Conservation (phyloP, 2,329 filamentous ascomycete genomes). For the Ustulina deusta region DNA sequence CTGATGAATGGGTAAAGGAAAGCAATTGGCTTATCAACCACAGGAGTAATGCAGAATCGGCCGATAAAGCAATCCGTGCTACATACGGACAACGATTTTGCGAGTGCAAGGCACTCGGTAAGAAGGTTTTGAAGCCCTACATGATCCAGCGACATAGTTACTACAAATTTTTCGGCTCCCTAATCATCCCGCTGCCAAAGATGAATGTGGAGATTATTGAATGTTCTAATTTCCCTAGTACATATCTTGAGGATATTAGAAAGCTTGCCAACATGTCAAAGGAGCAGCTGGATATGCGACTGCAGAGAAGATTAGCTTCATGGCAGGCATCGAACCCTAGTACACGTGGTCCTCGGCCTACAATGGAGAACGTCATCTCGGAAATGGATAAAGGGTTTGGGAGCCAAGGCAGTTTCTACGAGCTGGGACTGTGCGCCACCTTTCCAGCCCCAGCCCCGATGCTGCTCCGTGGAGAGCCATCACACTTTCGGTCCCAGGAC, state of each 20-base stretch:
- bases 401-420: conserved; percentile 22
- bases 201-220: not conserved
- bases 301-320: not conserved
- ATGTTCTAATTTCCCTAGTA: not conserved
- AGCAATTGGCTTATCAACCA: conserved; percentile 1
- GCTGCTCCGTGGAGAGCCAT: conserved; percentile 9
- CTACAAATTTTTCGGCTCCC: not conserved
- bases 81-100: not conserved
- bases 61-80: not conserved
- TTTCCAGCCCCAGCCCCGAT: conserved; percentile 22
- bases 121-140: not conserved
- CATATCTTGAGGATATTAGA: not conserved
- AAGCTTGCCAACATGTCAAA: not conserved
- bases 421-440: conserved; percentile 23
- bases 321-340: not conserved
- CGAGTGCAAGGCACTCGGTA: not conserved
- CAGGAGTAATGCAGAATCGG: not conserved
- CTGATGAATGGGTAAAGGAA: conserved; percentile 19
- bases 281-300: not conserved
- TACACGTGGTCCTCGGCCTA: conserved; percentile 12
- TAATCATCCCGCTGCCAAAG: not conserved
- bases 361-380: conserved; percentile 23
- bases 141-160: conserved; percentile 1
- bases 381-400: conserved; percentile 26
- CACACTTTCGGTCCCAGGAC: not conserved